These are phyloP conservation scores for Paecilomyces sp. DNA, from an alignment of 2,329 filamentous ascomycete species.

Conservation along the genomic window DNA sequence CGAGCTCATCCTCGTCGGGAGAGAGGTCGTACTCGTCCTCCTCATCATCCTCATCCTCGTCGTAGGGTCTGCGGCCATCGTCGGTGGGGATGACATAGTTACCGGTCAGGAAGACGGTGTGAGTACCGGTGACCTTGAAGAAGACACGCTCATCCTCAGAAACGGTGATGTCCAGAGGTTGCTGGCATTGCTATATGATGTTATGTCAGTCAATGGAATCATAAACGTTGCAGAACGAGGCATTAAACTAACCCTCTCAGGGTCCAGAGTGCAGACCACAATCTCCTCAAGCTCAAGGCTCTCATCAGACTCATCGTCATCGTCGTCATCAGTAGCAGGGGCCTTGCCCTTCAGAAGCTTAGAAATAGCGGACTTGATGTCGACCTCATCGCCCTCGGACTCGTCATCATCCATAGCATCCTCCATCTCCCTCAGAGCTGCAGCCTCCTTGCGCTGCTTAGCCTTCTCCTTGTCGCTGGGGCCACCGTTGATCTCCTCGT, in stretches of 20 bases:
- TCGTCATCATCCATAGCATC: constrained; percentile 55
- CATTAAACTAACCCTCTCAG: constrained; percentile 64
- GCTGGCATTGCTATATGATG: constrained; percentile 72
- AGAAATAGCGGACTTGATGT: constrained; percentile 49
- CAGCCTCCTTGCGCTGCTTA: constrained; percentile 76
- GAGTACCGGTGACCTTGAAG: constrained; percentile 85
- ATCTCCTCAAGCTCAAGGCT: constrained; percentile 73
- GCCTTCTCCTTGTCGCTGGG: constrained; percentile 87
- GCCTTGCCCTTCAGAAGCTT: constrained; percentile 61
- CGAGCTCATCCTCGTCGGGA: constrained; percentile 71
- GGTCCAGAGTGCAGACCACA: constrained; percentile 92
- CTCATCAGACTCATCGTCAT: constrained; percentile 51
- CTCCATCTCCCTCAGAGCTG: constrained; percentile 70
- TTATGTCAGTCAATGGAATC: constrained; percentile 4
- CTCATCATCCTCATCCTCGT: constrained; percentile 55
- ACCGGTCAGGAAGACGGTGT: constrained; percentile 86
- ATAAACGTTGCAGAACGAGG: not conserved
- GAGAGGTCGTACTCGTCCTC: constrained; percentile 75
- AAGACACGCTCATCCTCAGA: constrained; percentile 82
- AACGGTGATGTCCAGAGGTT: constrained; percentile 88
- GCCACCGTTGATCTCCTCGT: constrained; percentile 75
- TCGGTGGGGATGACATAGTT: constrained; percentile 80
- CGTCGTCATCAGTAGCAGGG: constrained; percentile 61
- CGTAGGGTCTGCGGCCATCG: constrained; percentile 36
- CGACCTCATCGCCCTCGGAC: constrained; percentile 54